Evolutionary conservation across 148 eudicot genomes (phyloP).

Genomic region (Rhododendron molle): DNA sequence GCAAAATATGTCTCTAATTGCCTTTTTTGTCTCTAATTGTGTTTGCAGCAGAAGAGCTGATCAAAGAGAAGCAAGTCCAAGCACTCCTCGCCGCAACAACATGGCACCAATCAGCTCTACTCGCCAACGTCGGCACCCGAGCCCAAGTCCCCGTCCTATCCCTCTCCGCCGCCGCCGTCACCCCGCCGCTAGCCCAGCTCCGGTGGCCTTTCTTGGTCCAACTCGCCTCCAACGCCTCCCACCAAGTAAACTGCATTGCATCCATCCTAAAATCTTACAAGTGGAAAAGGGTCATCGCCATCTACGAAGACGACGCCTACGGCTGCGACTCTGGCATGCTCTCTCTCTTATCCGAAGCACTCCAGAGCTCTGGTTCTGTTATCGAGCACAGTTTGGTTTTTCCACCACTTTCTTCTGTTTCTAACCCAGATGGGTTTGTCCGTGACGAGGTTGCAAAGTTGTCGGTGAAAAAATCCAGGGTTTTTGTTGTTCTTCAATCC

Average conservation of each 20-base stretch:
- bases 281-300: slow-evolving; percentile 40
- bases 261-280: slow-evolving; percentile 27
- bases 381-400: slow-evolving; percentile 33
- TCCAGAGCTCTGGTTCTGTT: slow-evolving; percentile 23
- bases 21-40: background rate
- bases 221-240: slow-evolving; percentile 17
- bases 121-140: slow-evolving; percentile 27
- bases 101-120: slow-evolving; percentile 31
- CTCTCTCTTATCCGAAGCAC: slow-evolving; percentile 27
- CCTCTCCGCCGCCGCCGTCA: slow-evolving; percentile 14
- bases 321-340: slow-evolving; percentile 27
- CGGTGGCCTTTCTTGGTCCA: slow-evolving; percentile 44
- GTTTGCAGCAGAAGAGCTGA: slow-evolving; percentile 27
- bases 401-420: slow-evolving; percentile 23
- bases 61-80: slow-evolving; percentile 20
- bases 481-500: slow-evolving; percentile 42
- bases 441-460: slow-evolving; percentile 22
- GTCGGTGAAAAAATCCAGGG: slow-evolving; percentile 31
- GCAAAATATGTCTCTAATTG: too few species aligned
- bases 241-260: slow-evolving; percentile 30
- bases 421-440: slow-evolving; percentile 26
- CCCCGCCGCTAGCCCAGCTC: background rate
- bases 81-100: slow-evolving; percentile 29
- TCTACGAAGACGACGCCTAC: slow-evolving; percentile 36
- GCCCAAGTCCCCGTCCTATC: slow-evolving; percentile 38